Conservation (phyloP, 139 green algal species). For the Ettlia oleoabundans region DNA sequence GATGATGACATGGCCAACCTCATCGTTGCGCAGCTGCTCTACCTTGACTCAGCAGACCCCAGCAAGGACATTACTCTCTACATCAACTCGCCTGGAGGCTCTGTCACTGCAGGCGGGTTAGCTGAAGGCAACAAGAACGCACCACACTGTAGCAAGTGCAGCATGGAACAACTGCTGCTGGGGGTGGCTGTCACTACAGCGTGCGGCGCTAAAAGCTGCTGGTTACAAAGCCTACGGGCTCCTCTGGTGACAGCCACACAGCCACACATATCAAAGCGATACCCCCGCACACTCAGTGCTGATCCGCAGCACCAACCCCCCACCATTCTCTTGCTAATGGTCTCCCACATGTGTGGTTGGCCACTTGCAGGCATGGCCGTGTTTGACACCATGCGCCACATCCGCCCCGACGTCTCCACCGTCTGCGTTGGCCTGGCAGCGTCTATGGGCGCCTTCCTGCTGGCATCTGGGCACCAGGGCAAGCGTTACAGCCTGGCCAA, state of each 20-base stretch:
- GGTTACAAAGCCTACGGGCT: no score
- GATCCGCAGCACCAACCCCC: no score
- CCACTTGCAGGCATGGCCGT: slow-evolving; percentile 97
- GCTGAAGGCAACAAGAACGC: no score
- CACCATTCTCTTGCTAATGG: no score
- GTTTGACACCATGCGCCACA: slow-evolving; percentile 99
- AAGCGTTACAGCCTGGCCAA: slow-evolving; percentile 98
- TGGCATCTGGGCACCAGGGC: slow-evolving; percentile 92
- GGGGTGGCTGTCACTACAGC: no score
- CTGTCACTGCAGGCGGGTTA: slow-evolving; percentile 92
- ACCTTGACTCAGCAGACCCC: slow-evolving; percentile 89
- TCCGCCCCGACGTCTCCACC: slow-evolving; percentile 95
- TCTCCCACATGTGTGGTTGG: no score
- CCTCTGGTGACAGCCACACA: no score
- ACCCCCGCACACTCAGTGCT: no score
- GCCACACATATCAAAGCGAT: no score
- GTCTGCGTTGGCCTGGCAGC: slow-evolving; percentile 98
- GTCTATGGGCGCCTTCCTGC: slow-evolving; percentile 98
- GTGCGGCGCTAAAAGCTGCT: no score
- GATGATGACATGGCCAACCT: slow-evolving; percentile 99
- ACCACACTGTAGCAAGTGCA: no score
- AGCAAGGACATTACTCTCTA: slow-evolving; percentile 97
- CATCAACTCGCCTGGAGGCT: slow-evolving; percentile 97
- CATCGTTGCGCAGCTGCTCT: slow-evolving; percentile 96
- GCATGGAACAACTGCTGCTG: no score